Base-by-base conservation (phyloP, 1,284 basidiomycete species). In the Volvariella volvacea region DNA sequence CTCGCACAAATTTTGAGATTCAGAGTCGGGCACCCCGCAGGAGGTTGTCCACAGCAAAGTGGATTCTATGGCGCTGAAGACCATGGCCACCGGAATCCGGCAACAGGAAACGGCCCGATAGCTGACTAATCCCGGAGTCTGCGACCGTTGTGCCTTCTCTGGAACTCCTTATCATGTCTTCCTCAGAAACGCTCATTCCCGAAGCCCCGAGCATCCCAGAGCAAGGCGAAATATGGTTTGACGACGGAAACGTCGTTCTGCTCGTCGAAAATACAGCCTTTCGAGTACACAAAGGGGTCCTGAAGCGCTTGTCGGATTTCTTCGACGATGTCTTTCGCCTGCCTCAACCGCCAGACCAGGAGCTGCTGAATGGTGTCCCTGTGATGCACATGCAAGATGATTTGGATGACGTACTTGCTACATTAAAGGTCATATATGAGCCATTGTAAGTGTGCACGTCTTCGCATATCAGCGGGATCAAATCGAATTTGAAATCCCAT, bases 191-290 rank as follows among this genome's bases (percentile, higher is more conserved):
- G 25, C 25, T 28, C 12, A 12, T 12, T 12, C 25, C 25, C 6
- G 12, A 28, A 12, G 25, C 25, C 12, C 6, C 25, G 12, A 28
- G 12, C 12, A 12, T 28, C 6, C 25, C 25, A 28, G 25, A 28
- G 12, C 25, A 28, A 6, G 25, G 25, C 6, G 25, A 28, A 12
- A 28, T 68, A 39, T 70, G 67, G 67, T 62, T 66, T 22, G 60
- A 64, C 48, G 67, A 70, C 45, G 67, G 67, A 8, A 67, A 65
- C 1, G 62, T 68, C 21, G 58, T 70, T 3, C 53, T 68, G 4
- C 50, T 55, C 16, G 60, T 64, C 22, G 55, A 64, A 28, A 48
- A 55, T 20, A 58, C 52, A 15, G 53, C 64, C 17, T 70, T 70
- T 42, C 53, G 62, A 10, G 62, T 70, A 0, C 67, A 70, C 50